These are phyloP conservation scores for Suhomyces coccinellae DNA, from an alignment of 1,139 yeast species.

Conservation along the genomic window DNA sequence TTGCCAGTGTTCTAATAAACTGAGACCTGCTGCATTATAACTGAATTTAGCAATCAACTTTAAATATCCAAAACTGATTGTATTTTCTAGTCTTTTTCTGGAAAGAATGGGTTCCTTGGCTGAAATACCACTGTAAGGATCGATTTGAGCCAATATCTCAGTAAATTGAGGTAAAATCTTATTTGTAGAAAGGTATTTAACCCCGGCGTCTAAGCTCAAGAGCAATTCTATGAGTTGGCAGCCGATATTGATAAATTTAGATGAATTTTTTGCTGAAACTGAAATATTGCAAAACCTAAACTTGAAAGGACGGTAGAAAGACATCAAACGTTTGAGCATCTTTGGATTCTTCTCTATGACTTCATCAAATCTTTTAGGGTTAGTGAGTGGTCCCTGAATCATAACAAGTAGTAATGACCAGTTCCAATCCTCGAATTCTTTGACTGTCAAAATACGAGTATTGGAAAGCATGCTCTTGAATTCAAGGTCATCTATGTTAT, in stretches of 20 bases:
- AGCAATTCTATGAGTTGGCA: slow-evolving; percentile 68
- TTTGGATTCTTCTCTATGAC: slow-evolving; percentile 72
- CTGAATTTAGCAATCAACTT: slow-evolving; percentile 74
- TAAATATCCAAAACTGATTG: slow-evolving; percentile 76
- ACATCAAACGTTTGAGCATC: slow-evolving; percentile 77
- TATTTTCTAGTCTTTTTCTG: slow-evolving; percentile 55
- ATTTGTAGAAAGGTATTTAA: slow-evolving; percentile 64
- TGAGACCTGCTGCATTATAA: slow-evolving; percentile 58
- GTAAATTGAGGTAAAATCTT: slow-evolving; percentile 84
- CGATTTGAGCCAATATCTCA: slow-evolving; percentile 83
- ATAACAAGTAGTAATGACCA: slow-evolving; percentile 72
- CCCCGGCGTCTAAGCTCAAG: slow-evolving; percentile 64
- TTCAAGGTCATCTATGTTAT: slow-evolving; percentile 66
- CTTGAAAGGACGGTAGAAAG: slow-evolving; percentile 91
- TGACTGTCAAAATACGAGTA: slow-evolving; percentile 73
- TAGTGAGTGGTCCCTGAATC: slow-evolving; percentile 76
- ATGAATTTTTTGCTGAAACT: slow-evolving; percentile 43
- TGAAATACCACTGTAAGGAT: slow-evolving; percentile 72
- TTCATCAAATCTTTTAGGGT: slow-evolving; percentile 75
- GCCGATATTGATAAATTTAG: slow-evolving; percentile 67
- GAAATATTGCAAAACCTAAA: slow-evolving; percentile 67
- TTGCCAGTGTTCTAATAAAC: slow-evolving; percentile 76
- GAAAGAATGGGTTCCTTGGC: slow-evolving; percentile 77
- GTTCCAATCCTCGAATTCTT: slow-evolving; percentile 84
- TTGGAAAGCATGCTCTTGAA: slow-evolving; percentile 66